Evolutionary conservation across 2,329 filamentous ascomycete genomes (phyloP), one percentile per base, ranked within the genome.

Genomic region (Biscogniauxia mediterranea): DNA sequence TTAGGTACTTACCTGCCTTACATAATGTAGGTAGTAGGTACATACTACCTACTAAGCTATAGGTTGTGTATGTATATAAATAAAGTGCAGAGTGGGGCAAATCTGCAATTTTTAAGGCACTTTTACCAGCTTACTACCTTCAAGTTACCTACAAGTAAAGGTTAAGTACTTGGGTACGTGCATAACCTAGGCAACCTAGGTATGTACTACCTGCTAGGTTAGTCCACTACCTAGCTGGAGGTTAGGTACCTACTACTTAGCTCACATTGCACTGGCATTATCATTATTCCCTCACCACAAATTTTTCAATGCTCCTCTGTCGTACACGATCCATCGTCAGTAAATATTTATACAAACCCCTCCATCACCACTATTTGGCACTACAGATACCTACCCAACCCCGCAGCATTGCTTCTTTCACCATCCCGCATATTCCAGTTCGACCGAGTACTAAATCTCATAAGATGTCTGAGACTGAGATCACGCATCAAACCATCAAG

Each of bases 401-500:
- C 46, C 32, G 53, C 26, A 13, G 20, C 50, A 56, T 17, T n/a
- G 13, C 57, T 62, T 55, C 53, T 49, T 49, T 50, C 20, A 21
- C 52, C 57, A 42, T 52, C 25, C 38, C 50, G 38, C 25, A 50
- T 53, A 51, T 50, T 61, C 50, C 5, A 52, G 46, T 19, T 58
- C 28, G 25, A 52, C 46, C 32, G 52, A 23, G 15, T 55, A 54
- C 15, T 54, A 11, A 5, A 49, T 85, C 84, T 4, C 28, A 32
- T 6, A 32, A 32, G 11, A 32, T 32, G 28, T 32, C 28, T 32
- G 28, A 32, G 82, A 77, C 78, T 55, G 83, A 85, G 68, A 83
- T 85, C 70, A 78, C 78, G 61, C 83, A 86, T 78, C 75, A 75
- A 70, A 86, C 83, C 73, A 85, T 85, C 77, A 78, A 85, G 77